Conservation (phyloP, 2,329 filamentous ascomycete species). For the Cladophialophora psammophila region DNA sequence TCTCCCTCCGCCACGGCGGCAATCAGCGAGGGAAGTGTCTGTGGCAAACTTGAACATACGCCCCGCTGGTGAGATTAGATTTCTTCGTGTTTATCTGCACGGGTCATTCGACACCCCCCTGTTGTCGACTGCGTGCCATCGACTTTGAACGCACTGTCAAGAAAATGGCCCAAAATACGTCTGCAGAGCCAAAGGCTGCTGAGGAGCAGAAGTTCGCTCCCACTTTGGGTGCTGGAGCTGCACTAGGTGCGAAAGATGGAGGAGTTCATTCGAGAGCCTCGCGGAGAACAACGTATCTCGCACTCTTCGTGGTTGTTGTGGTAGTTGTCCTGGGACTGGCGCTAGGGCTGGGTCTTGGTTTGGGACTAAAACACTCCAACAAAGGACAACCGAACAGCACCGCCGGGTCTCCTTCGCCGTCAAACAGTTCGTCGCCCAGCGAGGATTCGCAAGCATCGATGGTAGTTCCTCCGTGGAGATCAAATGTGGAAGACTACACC, state of each 20-base stretch:
- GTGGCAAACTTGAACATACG: neutral
- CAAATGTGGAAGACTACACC: slow-evolving; percentile 59
- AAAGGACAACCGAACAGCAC: neutral
- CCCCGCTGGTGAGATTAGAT: neutral
- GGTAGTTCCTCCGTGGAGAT: slow-evolving; percentile 6
- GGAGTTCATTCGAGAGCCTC: neutral
- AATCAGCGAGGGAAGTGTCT: neutral
- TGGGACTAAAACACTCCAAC: slow-evolving; percentile 14
- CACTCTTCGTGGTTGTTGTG: neutral
- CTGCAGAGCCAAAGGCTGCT: neutral
- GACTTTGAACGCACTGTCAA: neutral
- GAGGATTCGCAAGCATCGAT: slow-evolving; percentile 17
- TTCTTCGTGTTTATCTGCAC: slow-evolving; percentile 1
- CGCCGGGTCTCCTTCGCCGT: slow-evolving; percentile 3
- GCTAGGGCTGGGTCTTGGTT: slow-evolving; percentile 16
- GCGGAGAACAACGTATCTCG: slow-evolving; percentile 2
- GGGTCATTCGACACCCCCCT: neutral
- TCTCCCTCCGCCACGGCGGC: neutral
- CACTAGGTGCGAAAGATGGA: neutral
- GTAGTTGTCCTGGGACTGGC: slow-evolving; percentile 16
- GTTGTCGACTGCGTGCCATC: neutral
- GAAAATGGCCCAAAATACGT: slow-evolving; percentile 14
- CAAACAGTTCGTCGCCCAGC: slow-evolving; percentile 6
- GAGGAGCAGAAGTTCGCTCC: neutral
- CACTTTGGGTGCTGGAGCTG: neutral